These are phyloP conservation scores for Neoascochyta sp. DNA, from an alignment of 2,329 filamentous ascomycete genomes.

Conservation along the genomic window DNA sequence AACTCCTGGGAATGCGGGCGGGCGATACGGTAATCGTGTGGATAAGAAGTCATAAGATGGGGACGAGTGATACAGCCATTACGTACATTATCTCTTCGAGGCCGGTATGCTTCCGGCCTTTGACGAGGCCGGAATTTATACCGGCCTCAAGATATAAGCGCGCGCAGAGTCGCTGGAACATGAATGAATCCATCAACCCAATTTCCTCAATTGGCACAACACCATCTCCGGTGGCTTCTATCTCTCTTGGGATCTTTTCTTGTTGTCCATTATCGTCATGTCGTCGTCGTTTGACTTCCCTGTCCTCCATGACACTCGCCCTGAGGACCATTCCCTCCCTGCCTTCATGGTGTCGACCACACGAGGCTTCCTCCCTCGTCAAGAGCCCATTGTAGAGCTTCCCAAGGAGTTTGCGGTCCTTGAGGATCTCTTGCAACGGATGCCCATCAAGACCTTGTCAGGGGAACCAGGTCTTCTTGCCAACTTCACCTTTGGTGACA, in stretches of 20 bases:
- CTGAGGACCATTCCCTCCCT: slow-evolving; percentile 60
- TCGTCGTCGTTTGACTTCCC: slow-evolving; percentile 48
- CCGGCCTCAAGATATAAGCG: slow-evolving; percentile 39
- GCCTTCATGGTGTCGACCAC: slow-evolving; percentile 77
- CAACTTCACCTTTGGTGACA: slow-evolving; percentile 66
- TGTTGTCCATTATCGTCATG: slow-evolving; percentile 41
- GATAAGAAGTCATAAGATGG: slow-evolving; percentile 6
- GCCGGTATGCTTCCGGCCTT: slow-evolving; percentile 35
- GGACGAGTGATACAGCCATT: slow-evolving; percentile 32
- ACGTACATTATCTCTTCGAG: slow-evolving; percentile 38
- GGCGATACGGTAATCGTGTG: slow-evolving; percentile 14
- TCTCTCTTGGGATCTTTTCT: slow-evolving; percentile 3
- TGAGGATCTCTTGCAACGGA: slow-evolving; percentile 67
- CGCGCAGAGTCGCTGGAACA: slow-evolving; percentile 17
- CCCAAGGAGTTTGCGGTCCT: slow-evolving; percentile 71
- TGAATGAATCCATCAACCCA: slow-evolving; percentile 6
- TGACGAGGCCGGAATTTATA: slow-evolving; percentile 33
- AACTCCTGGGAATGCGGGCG: slow-evolving; percentile 6
- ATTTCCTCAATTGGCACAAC: slow-evolving; percentile 7
- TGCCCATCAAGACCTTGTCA: slow-evolving; percentile 72
- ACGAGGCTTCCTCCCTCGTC: slow-evolving; percentile 69
- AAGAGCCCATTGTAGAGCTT: slow-evolving; percentile 50
- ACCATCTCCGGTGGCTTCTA: slow-evolving; percentile 1
- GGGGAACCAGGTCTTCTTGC: slow-evolving; percentile 77
- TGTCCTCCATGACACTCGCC: slow-evolving; percentile 61